Conservation (phyloP, 306 rosid species). For the Vigna angularis region DNA sequence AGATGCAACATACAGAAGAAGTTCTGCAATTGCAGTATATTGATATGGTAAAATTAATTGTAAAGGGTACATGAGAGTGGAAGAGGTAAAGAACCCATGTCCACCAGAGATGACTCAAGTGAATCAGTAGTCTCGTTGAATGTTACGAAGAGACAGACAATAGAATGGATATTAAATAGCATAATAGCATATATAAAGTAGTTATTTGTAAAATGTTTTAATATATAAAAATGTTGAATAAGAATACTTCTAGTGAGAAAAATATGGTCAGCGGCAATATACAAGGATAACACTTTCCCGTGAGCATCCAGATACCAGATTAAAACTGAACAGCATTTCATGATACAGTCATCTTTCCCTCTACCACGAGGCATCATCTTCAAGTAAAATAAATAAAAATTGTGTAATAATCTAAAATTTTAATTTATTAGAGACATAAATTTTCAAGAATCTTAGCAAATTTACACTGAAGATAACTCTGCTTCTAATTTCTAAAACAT, state of each 20-base stretch:
- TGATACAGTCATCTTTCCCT: not conserved
- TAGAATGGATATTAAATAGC: not conserved
- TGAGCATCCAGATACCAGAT: constrained; percentile 3
- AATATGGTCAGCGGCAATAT: not conserved
- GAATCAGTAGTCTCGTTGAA: not conserved
- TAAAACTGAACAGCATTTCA: not conserved
- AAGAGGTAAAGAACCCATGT: not conserved
- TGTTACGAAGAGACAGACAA: not conserved
- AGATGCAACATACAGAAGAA: not conserved
- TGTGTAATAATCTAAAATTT: not conserved
- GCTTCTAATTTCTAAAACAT: not conserved
- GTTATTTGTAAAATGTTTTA: not conserved
- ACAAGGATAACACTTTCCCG: not conserved
- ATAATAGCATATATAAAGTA: not conserved
- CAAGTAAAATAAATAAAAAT: constrained; percentile 17
- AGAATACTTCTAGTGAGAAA: not conserved
- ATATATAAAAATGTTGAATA: not conserved
- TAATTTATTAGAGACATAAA: constrained; percentile 4
- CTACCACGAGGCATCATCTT: constrained; percentile 11
- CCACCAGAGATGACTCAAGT: not conserved
- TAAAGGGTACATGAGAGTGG: not conserved
- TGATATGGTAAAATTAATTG: constrained; percentile 14
- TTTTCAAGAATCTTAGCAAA: constrained; percentile 12
- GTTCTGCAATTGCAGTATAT: not conserved
- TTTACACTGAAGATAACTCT: not conserved